Base-by-base conservation (phyloP, 2,329 filamentous ascomycete genomes). In the Dothistroma septosporum region DNA sequence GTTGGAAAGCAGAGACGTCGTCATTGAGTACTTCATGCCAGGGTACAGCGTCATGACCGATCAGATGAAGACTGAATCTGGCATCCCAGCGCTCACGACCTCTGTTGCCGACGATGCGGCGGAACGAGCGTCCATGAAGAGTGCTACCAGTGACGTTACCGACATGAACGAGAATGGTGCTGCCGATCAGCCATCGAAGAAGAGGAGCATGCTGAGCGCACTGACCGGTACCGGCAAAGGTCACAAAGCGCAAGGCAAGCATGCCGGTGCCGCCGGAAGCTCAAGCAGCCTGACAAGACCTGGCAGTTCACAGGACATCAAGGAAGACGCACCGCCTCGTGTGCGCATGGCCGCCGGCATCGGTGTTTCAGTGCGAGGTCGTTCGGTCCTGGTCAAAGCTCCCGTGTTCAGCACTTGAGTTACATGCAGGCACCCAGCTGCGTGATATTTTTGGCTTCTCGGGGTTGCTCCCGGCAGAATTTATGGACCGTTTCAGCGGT, bases 1-100 rank as follows among this genome's bases (percentile, higher is more conserved):
- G 0, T 78, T 96, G 44, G 94, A 99, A 76, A 94, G 91, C 68
- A 86, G 94, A 65, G 94, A 97, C 71, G 90, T 99, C 16, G 87
- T 86, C 48, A 88, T 99, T 62, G 86, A 88, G 64, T 97, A 96
- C 73, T 92, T 92, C 56, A 78, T 88, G 60, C 93, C 94, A 0
- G 90, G 90, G 48, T 84, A 89, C 49, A 75, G 81, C 47, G 81
- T 97, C 60, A 82, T 87, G 62, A 79, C 85, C 1, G 83, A 87
- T 4, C 82, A 90, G 64, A 97, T 97, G 92, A 95, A 96, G 70
- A 78, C 91, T 4, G 94, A 97, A 73, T 77, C 79, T 4, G 78
- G 79, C 28, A 80, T 82, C 32, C 79, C 80, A 7, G 71, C 78
- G 6, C 71, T 82, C 31, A 74, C 71, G n/a, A 74, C 70, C 9